Evolutionary conservation across 768 basidiomycete genomes (phyloP).

Genomic region (Russula dissimulans): DNA sequence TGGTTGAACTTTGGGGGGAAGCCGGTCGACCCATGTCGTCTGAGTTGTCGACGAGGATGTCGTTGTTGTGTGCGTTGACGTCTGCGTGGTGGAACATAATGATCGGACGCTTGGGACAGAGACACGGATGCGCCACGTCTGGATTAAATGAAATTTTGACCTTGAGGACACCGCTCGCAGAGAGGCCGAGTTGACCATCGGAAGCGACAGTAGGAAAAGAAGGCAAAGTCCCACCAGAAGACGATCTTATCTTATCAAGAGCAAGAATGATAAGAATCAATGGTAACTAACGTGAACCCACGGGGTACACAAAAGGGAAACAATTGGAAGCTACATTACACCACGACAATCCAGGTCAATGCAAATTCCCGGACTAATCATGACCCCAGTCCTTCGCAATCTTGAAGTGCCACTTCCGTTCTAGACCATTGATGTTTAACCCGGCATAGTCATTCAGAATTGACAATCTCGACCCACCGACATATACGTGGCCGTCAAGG

Average conservation of each 20-base stretch:
- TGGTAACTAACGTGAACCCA: no score
- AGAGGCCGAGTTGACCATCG: neutral
- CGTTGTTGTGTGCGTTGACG: neutral
- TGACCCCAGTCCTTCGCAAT: slow-evolving; percentile 82
- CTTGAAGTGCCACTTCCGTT: slow-evolving; percentile 88
- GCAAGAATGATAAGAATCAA: neutral
- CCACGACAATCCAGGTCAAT: slow-evolving; percentile 13
- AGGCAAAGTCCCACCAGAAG: neutral
- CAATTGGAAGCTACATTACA: slow-evolving; percentile 4
- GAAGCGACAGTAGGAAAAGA: no score
- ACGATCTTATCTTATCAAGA: slow-evolving; percentile 14
- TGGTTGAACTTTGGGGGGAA: slow-evolving; percentile 54
- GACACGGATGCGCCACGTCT: neutral
- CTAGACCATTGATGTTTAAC: slow-evolving; percentile 27
- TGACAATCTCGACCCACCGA: slow-evolving; percentile 41
- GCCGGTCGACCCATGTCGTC: slow-evolving; percentile 55
- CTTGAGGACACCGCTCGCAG: neutral
- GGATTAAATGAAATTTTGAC: neutral
- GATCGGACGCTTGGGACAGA: neutral
- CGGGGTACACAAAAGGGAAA: neutral
- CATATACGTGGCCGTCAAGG: slow-evolving; percentile 75
- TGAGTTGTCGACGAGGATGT: slow-evolving; percentile 17
- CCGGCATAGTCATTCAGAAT: neutral
- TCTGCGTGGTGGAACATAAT: neutral
- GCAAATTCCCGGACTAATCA: slow-evolving; percentile 17